Evolutionary conservation across 1,284 basidiomycete genomes (phyloP).

Genomic region (Ganoderma boninense): DNA sequence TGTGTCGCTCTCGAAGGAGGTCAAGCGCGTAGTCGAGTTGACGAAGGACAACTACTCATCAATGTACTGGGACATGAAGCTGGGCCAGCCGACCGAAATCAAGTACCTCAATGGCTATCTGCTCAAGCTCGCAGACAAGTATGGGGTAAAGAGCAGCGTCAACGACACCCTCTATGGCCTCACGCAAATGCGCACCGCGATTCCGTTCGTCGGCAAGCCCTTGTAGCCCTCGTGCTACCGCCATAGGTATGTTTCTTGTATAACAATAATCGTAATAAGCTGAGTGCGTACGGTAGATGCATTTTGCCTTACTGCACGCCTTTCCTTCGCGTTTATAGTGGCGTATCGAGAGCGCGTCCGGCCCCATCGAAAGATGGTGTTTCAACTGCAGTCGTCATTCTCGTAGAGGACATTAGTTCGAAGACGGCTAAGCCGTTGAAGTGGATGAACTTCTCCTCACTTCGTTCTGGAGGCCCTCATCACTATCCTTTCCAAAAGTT

Average conservation of each 20-base stretch:
- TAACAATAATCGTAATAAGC: background rate
- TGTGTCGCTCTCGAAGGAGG: slow-evolving; percentile 55
- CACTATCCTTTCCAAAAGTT: slow-evolving; percentile 4
- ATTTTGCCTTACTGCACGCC: background rate
- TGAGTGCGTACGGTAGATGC: background rate
- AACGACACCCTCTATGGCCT: slow-evolving; percentile 65
- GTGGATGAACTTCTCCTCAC: background rate
- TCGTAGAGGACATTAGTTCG: background rate
- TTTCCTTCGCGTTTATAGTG: background rate
- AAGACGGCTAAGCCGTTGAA: background rate
- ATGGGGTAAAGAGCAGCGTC: slow-evolving; percentile 69
- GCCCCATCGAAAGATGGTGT: background rate
- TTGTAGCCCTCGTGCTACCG: background rate
- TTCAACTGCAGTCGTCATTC: background rate
- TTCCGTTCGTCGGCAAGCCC: slow-evolving; percentile 32
- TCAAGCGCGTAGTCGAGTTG: slow-evolving; percentile 58
- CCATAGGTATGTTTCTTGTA: background rate
- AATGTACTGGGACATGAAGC: slow-evolving; percentile 78
- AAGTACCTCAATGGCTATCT: slow-evolving; percentile 92
- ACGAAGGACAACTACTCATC: slow-evolving; percentile 78
- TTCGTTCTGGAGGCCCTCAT: background rate
- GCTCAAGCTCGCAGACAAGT: slow-evolving; percentile 65
- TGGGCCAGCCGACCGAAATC: slow-evolving; percentile 75
- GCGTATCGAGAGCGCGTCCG: background rate
- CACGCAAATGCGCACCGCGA: slow-evolving; percentile 56